phyloP scores from a whole-genome alignment of 176 grass and related monocot species.

The Oryza punctata region DNA sequence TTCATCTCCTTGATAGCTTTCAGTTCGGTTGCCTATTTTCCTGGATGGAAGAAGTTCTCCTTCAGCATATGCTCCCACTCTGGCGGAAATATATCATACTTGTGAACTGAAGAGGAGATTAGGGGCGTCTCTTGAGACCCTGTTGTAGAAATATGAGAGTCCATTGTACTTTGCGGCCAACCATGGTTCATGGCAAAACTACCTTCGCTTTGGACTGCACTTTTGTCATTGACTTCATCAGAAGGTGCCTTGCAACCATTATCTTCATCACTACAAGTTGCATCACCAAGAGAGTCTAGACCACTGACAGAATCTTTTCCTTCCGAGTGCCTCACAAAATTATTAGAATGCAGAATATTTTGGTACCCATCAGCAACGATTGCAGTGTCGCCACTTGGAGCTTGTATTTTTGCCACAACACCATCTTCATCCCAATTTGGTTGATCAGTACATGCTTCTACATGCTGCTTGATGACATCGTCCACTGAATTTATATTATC shows the following conservation, averaged over 20 bases:
- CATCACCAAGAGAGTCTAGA: slow-evolving; percentile 20
- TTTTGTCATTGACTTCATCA: slow-evolving; percentile 18
- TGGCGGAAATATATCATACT: slow-evolving; percentile 11
- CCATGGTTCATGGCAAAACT: neutral
- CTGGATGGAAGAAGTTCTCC: slow-evolving; percentile 50
- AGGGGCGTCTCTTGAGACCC: neutral
- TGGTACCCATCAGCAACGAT: neutral
- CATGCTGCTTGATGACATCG: neutral
- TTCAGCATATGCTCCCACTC: slow-evolving; percentile 64
- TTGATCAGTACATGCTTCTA: neutral
- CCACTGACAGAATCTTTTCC: neutral
- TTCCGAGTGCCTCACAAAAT: slow-evolving; percentile 4
- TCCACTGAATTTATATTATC: slow-evolving; percentile 12
- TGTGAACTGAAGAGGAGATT: neutral
- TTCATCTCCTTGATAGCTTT: neutral
- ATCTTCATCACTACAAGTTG: neutral
- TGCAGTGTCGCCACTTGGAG: slow-evolving; percentile 3
- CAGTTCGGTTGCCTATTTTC: slow-evolving; percentile 35
- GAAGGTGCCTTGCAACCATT: slow-evolving; percentile 4
- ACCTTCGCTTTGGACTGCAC: neutral
- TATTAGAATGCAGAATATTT: slow-evolving; percentile 16
- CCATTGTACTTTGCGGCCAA: slow-evolving; percentile 1
- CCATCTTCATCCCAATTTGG: slow-evolving; percentile 30
- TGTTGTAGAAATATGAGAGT: slow-evolving; percentile 15
- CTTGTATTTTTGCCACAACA: slow-evolving; percentile 14